Conservation (phyloP, 2,329 filamentous ascomycete species). For the Aureobasidium sp. region DNA sequence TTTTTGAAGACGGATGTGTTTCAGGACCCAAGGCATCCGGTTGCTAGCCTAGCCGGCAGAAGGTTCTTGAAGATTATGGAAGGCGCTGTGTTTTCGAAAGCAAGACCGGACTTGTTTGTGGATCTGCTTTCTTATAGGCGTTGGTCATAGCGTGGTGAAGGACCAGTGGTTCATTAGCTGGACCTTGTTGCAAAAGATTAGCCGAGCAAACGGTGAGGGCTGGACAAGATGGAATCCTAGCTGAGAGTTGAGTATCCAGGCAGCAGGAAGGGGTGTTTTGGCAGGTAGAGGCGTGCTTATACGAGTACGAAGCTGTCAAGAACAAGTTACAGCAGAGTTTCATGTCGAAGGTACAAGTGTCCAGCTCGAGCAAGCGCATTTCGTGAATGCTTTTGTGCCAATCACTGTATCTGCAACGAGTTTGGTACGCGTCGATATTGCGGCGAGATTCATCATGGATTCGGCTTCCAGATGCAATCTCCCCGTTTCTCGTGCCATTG, state of each 20-base stretch:
- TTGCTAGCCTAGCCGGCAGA: neutral
- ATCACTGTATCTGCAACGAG: neutral
- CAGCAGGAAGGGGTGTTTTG: neutral
- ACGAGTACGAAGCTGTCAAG: constrained; percentile 1
- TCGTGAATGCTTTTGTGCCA: neutral
- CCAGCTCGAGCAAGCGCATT: neutral
- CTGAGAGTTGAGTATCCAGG: neutral
- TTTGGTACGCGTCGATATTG: neutral
- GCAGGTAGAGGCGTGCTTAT: neutral
- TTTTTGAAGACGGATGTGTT: neutral
- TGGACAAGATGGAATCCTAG: neutral
- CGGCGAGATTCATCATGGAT: neutral
- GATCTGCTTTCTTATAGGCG: neutral
- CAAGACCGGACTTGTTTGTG: neutral
- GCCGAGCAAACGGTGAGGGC: neutral
- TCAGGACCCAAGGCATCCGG: neutral
- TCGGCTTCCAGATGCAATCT: neutral
- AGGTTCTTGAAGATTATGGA: neutral
- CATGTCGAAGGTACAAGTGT: neutral
- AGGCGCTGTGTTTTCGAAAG: neutral
- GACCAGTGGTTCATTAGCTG: neutral
- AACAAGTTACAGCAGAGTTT: neutral
- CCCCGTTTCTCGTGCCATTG: neutral
- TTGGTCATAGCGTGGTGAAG: neutral
- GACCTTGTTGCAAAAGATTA: neutral